Evolutionary conservation across 1,284 basidiomycete species (phyloP).

Genomic region (Trametes pubescens): DNA sequence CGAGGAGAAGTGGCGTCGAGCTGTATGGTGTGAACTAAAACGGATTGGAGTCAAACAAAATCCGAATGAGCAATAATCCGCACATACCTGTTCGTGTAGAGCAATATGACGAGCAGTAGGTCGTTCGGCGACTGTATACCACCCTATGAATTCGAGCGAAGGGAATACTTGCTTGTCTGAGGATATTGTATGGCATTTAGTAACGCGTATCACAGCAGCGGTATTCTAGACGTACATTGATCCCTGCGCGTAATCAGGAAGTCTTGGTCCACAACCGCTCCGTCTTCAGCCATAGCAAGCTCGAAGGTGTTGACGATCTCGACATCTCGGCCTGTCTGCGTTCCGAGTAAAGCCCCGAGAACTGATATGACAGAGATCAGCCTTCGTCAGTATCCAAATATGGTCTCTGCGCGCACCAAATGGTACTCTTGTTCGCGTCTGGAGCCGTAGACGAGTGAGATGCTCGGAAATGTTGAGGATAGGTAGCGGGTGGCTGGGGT

Average conservation of each 20-base stretch:
- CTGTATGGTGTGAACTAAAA: slow-evolving; percentile 75
- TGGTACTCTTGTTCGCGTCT: slow-evolving; percentile 67
- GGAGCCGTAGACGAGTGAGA: slow-evolving; percentile 83
- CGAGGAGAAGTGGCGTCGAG: slow-evolving; percentile 78
- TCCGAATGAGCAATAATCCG: neutral
- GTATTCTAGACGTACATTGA: slow-evolving; percentile 72
- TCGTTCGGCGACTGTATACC: slow-evolving; percentile 87
- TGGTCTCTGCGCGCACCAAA: slow-evolving; percentile 59
- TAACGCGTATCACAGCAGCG: neutral
- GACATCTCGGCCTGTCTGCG: slow-evolving; percentile 91
- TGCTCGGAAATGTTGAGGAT: slow-evolving; percentile 98
- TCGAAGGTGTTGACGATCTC: slow-evolving; percentile 98
- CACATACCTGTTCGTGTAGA: slow-evolving; percentile 84
- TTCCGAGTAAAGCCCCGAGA: slow-evolving; percentile 93
- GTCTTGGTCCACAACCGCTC: slow-evolving; percentile 73
- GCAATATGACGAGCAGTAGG: slow-evolving; percentile 80
- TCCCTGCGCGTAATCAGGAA: slow-evolving; percentile 87
- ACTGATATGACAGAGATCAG: slow-evolving; percentile 56
- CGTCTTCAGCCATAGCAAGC: slow-evolving; percentile 68
- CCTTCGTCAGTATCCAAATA: slow-evolving; percentile 1
- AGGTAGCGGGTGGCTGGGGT: slow-evolving; percentile 87
- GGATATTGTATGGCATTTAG: neutral
- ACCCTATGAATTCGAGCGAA: slow-evolving; percentile 94
- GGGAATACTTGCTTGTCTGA: slow-evolving; percentile 98
- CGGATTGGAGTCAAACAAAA: slow-evolving; percentile 6